phyloP scores from a whole-genome alignment of 495 filamentous ascomycete species.

The Penicillium steckii region DNA sequence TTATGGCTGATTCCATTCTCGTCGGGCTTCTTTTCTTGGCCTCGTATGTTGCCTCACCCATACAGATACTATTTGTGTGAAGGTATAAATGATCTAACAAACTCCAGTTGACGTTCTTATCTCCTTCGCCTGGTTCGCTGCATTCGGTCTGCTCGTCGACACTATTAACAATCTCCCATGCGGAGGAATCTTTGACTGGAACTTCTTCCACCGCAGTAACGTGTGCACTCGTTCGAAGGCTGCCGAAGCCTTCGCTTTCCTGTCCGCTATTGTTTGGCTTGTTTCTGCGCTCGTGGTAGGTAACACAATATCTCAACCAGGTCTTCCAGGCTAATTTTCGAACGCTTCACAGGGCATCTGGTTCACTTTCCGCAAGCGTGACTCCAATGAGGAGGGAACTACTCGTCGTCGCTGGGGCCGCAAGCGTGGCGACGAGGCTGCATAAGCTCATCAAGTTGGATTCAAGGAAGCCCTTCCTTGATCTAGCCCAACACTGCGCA shows the following conservation, averaged over 20 bases:
- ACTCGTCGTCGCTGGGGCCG: conserved; percentile 1
- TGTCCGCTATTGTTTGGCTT: conserved; percentile 68
- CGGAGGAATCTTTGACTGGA: conserved; percentile 55
- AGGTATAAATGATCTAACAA: not conserved
- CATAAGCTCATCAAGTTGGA: too few species aligned
- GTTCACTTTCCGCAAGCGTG: conserved; percentile 40
- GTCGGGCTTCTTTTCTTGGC: conserved; percentile 43
- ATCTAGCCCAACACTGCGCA: not conserved
- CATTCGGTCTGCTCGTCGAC: conserved; percentile 62
- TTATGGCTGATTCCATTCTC: conserved; percentile 58
- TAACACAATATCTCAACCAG: not conserved
- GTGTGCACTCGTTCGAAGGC: conserved; percentile 64
- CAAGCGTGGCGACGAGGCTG: not conserved
- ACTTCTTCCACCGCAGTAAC: conserved; percentile 31
- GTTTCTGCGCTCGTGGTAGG: conserved; percentile 53
- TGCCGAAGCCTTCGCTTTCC: conserved; percentile 63
- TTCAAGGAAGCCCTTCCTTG: too few species aligned
- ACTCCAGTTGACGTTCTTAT: conserved; percentile 54
- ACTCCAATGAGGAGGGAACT: not conserved
- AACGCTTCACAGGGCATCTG: conserved; percentile 35
- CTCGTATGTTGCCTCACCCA: conserved; percentile 26
- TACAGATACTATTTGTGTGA: too few species aligned
- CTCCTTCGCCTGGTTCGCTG: conserved; percentile 61
- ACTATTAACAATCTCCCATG: conserved; percentile 49
- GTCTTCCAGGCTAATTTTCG: not conserved